A percentile compares a stretch with the other conserved stretches of the same genome.
phyloP scores from a whole-genome alignment of 805 yeast genomes.

The Helenozyma rhizophorensis region DNA sequence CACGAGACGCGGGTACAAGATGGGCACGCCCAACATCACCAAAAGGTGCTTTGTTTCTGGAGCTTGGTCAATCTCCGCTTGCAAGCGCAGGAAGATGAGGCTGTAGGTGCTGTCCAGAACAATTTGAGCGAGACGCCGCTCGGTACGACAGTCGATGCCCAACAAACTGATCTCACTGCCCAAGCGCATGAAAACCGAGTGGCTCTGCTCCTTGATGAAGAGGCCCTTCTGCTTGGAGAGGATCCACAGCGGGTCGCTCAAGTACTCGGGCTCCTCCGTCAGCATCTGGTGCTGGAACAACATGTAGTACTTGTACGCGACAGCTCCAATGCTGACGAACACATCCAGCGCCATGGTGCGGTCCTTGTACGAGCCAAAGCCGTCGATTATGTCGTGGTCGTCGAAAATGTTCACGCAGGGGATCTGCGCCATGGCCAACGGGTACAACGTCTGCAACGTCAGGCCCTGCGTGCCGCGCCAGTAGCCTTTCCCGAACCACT shows the following conservation, averaged over 20 bases:
- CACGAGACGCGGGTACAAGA: conserved; percentile 89
- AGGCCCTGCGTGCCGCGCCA: conserved; percentile 70
- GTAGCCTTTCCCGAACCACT: conserved; percentile 88
- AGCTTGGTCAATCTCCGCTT: conserved; percentile 49
- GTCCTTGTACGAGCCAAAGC: conserved; percentile 85
- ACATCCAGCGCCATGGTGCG: conserved; percentile 67
- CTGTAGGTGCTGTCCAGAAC: conserved; percentile 55
- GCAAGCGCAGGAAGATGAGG: conserved; percentile 54
- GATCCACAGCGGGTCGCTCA: conserved; percentile 55
- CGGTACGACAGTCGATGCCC: conserved; percentile 93
- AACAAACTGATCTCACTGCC: conserved; percentile 70
- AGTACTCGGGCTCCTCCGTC: conserved; percentile 36
- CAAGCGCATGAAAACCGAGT: conserved; percentile 66
- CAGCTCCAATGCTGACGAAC: conserved; percentile 66
- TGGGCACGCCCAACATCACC: conserved; percentile 89
- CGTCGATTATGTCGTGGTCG: conserved; percentile 96
- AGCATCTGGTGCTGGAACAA: conserved; percentile 83
- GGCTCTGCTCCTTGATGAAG: conserved; percentile 60
- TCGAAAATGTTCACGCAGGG: conserved; percentile 86
- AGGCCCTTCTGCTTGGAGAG: conserved; percentile 57
- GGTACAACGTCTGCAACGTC: conserved; percentile 64
- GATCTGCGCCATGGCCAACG: conserved; percentile 73
- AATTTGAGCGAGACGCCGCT: conserved; percentile 62
- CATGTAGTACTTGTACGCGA: conserved; percentile 84
- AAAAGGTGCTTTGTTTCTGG: conserved; percentile 68